phyloP scores from a whole-genome alignment of 805 yeast species.

The Myxozyma melibiosi region DNA sequence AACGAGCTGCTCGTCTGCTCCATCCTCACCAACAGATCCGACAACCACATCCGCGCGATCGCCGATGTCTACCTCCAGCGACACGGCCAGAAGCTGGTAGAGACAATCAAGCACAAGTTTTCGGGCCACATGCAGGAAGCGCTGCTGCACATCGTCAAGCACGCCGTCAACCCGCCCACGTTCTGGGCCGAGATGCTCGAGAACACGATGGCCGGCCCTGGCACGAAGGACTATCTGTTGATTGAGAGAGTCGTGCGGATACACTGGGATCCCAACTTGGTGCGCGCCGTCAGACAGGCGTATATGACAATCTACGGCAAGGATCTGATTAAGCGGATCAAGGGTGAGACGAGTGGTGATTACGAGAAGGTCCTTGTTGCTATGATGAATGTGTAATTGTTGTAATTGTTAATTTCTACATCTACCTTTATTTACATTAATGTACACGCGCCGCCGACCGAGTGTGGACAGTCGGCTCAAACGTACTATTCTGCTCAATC shows the following conservation, averaged over 20 bases:
- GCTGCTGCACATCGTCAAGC: constrained; percentile 30
- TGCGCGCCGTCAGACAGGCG: constrained; percentile 25
- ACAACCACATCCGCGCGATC: constrained; percentile 30
- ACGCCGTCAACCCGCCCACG: constrained; percentile 26
- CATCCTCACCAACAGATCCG: constrained; percentile 30
- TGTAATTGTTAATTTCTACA: neutral
- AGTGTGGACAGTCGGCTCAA: neutral
- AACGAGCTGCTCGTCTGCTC: constrained; percentile 35
- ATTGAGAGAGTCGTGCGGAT: constrained; percentile 31
- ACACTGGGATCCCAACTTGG: constrained; percentile 33
- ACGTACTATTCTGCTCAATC: neutral
- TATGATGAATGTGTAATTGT: constrained; percentile 6
- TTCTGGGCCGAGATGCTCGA: constrained; percentile 33
- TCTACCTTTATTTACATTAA: neutral
- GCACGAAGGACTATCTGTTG: constrained; percentile 34
- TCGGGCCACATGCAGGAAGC: constrained; percentile 37
- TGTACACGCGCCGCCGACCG: neutral
- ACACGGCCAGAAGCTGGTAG: constrained; percentile 27
- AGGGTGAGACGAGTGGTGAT: constrained; percentile 35
- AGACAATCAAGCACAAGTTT: constrained; percentile 28
- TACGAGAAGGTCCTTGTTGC: constrained; percentile 33
- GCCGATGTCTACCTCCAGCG: constrained; percentile 15
- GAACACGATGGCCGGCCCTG: constrained; percentile 34
- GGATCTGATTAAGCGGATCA: constrained; percentile 30
- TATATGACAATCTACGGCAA: constrained; percentile 21